phyloP scores from a whole-genome alignment of 2,329 filamentous ascomycete species.

The Penicillium crustosum region DNA sequence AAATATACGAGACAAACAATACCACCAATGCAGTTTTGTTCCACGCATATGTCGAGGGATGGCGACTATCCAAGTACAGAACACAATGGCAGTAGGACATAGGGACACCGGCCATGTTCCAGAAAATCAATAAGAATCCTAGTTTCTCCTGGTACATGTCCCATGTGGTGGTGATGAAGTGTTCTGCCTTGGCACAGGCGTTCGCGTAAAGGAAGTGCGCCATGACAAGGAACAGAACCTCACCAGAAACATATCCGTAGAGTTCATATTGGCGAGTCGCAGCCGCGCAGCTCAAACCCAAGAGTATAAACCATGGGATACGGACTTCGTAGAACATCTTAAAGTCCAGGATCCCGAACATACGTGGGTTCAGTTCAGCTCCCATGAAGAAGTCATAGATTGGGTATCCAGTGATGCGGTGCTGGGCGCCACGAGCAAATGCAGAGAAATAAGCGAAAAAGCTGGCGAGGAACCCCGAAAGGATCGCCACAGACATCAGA shows the following conservation, averaged over 20 bases:
- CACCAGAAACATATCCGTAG: slow-evolving; percentile 78
- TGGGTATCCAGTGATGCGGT: slow-evolving; percentile 82
- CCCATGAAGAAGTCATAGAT: slow-evolving; percentile 92
- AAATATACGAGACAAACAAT: slow-evolving; percentile 70
- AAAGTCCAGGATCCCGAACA: slow-evolving; percentile 81
- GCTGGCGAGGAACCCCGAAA: slow-evolving; percentile 80
- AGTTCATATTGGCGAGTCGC: slow-evolving; percentile 79
- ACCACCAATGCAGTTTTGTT: slow-evolving; percentile 62
- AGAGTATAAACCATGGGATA: slow-evolving; percentile 89
- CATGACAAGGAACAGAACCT: slow-evolving; percentile 78
- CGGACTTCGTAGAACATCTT: slow-evolving; percentile 96
- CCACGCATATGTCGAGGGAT: slow-evolving; percentile 73
- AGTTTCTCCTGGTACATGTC: slow-evolving; percentile 97
- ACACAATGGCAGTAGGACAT: slow-evolving; percentile 91
- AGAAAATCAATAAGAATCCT: slow-evolving; percentile 97
- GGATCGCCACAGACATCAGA: slow-evolving; percentile 85
- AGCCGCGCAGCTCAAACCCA: slow-evolving; percentile 63
- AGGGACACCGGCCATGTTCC: slow-evolving; percentile 89
- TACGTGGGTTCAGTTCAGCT: slow-evolving; percentile 77
- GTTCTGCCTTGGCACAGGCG: slow-evolving; percentile 86
- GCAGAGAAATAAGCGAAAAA: slow-evolving; percentile 86
- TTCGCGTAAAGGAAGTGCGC: slow-evolving; percentile 90
- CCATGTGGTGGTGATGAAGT: slow-evolving; percentile 85
- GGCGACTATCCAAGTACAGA: slow-evolving; percentile 79
- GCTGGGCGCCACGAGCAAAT: slow-evolving; percentile 71